Evolutionary conservation across 2,329 filamentous ascomycete species (phyloP).

Genomic region (Pyrenochaeta sp.): DNA sequence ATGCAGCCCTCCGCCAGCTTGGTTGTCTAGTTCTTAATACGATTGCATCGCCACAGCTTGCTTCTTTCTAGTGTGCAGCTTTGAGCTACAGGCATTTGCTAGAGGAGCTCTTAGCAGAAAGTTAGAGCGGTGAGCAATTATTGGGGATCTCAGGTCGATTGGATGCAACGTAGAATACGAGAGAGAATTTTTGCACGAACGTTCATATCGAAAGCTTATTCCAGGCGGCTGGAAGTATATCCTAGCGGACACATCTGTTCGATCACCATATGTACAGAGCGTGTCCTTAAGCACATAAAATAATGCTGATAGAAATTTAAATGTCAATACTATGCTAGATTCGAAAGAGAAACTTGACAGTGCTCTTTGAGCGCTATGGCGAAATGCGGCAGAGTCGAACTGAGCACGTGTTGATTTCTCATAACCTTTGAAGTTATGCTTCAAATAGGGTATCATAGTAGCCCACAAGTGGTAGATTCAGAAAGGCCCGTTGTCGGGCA

Average conservation of each 20-base stretch:
- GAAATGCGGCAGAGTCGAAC: too few species aligned
- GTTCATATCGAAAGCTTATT: not conserved
- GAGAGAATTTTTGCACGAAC: not conserved
- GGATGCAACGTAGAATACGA: not conserved
- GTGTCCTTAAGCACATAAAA: slow-evolving; percentile 5
- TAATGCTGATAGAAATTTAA: too few species aligned
- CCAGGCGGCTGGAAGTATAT: slow-evolving; percentile 6
- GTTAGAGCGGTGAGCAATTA: slow-evolving; percentile 12
- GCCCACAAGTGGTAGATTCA: not conserved
- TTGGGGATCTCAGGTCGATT: slow-evolving; percentile 1
- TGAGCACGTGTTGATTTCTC: too few species aligned
- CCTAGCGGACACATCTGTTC: slow-evolving; percentile 11
- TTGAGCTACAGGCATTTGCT: slow-evolving; percentile 11
- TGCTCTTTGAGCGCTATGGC: too few species aligned
- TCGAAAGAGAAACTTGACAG: too few species aligned
- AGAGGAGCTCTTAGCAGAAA: slow-evolving; percentile 11
- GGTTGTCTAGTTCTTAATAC: slow-evolving; percentile 3
- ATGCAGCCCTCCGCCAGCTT: slow-evolving; percentile 10
- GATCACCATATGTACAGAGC: slow-evolving; percentile 7
- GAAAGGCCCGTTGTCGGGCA: slow-evolving; percentile 19
- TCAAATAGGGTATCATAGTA: too few species aligned
- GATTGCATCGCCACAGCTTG: not conserved
- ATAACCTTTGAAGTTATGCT: too few species aligned
- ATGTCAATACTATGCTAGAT: too few species aligned
- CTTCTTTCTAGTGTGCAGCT: slow-evolving; percentile 10